phyloP scores from a whole-genome alignment of 2,329 filamentous ascomycete genomes.

The Penicillium hordei region DNA sequence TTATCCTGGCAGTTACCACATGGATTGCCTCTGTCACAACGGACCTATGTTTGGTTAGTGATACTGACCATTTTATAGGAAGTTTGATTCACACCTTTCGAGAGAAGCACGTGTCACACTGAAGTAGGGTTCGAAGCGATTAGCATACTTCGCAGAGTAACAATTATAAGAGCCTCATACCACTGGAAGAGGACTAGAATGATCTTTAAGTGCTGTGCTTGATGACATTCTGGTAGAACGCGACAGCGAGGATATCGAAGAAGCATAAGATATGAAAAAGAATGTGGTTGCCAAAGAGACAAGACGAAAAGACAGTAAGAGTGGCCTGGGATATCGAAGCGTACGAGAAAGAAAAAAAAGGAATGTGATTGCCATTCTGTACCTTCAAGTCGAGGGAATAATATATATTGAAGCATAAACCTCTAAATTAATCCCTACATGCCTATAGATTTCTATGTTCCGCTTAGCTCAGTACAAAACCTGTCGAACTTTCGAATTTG shows the following conservation, averaged over 20 bases:
- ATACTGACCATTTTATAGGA: not conserved
- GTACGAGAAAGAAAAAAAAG: no score
- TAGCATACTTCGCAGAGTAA: not conserved
- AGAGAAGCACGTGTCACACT: not conserved
- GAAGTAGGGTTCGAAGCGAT: not conserved
- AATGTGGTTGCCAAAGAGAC: no score
- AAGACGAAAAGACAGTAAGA: no score
- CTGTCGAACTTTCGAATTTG: not conserved
- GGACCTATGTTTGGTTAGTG: not conserved
- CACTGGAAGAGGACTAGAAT: not conserved
- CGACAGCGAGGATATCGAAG: not conserved
- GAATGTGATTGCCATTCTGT: not conserved
- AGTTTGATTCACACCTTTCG: not conserved
- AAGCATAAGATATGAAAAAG: not conserved
- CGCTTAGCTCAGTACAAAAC: no score
- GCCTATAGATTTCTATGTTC: not conserved
- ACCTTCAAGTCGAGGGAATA: not conserved
- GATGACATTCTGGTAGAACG: not conserved
- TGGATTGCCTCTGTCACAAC: not conserved
- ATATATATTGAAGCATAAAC: not conserved
- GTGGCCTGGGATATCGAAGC: no score
- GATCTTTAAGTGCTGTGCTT: not conserved
- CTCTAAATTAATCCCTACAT: not conserved
- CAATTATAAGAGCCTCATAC: not conserved
- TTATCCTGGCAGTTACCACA: not conserved